Evolutionary conservation across 2,329 filamentous ascomycete genomes (phyloP), one percentile per base, ranked within the genome.

Genomic region (Stemphylium beticola): DNA sequence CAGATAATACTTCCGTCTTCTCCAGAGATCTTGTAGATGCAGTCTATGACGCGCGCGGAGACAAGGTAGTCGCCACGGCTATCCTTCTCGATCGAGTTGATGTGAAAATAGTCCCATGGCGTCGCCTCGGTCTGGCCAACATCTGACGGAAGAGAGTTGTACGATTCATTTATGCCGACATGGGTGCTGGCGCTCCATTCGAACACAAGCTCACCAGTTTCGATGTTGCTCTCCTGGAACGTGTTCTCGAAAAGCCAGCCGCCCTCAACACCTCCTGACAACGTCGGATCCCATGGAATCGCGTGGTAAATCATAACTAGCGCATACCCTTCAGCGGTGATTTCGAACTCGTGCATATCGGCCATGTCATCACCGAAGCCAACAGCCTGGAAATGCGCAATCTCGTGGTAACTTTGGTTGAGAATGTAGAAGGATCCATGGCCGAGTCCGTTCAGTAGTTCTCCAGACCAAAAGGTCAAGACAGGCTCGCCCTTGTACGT

Each of bases 271-370:
- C 71, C 72, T 38, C 73, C 77, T 4, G 78, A 62, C 6, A 64
- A 58, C 9, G 64, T 68, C 7, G 82, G 69, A 55, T 82, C 75
- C 4, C 65, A 68, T 3, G 69, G 68, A 3, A 73, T 69, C 1
- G 74, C 54, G 17, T 76, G 69, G 47, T 81, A 81, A 14, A 77
- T 67, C 0, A 75, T 72, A 15, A 82, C 66, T 3, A 82, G 53
- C 1, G 77, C 77, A 1, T 79, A 81, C 18, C 74, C 74, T 11
- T 78, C 63, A 5, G 57, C 53, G 0, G 79, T 81, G 49, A 82
- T 76, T 12, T 65, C 69, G 34, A 80, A 80, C 50, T 81, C 79
- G 52, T 81, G 77, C 12, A 79, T 56, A 53, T 82, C 79, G 12
- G 60, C 64, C 40, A 52, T 45, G 14, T 59, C 36, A 2, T 58